phyloP scores from a whole-genome alignment of 1,139 yeast species.

The Pichia inconspicua region DNA sequence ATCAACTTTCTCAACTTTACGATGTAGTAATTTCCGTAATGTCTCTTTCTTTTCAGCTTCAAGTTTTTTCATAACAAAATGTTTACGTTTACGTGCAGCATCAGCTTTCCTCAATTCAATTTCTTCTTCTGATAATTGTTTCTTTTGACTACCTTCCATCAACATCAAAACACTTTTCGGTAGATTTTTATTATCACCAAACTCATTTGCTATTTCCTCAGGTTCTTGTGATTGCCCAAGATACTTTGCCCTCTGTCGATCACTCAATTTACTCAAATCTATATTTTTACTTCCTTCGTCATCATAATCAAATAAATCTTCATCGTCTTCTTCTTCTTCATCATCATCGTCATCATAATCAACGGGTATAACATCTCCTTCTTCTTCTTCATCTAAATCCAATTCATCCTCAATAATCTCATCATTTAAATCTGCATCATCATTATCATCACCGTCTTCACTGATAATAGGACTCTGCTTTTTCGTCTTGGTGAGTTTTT shows the following conservation, averaged over 20 bases:
- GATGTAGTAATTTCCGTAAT: slow-evolving; percentile 71
- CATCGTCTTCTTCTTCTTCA: slow-evolving; percentile 6
- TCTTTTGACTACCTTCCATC: slow-evolving; percentile 33
- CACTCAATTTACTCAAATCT: slow-evolving; percentile 53
- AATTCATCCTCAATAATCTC: slow-evolving; percentile 7
- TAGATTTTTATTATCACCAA: slow-evolving; percentile 11
- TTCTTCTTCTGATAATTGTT: slow-evolving; percentile 73
- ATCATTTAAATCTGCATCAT: slow-evolving; percentile 16
- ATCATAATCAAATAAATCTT: slow-evolving; percentile 7
- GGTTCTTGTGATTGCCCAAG: slow-evolving; percentile 29
- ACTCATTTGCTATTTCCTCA: slow-evolving; percentile 16
- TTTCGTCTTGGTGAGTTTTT: not conserved
- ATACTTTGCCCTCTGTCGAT: slow-evolving; percentile 48
- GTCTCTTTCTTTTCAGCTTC: slow-evolving; percentile 94
- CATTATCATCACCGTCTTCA: slow-evolving; percentile 25
- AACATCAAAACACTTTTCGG: slow-evolving; percentile 29
- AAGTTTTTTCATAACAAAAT: slow-evolving; percentile 69
- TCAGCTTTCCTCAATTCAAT: slow-evolving; percentile 76
- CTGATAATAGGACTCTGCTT: not conserved
- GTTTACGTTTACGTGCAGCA: slow-evolving; percentile 80
- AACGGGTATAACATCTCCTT: slow-evolving; percentile 3
- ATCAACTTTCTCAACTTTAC: slow-evolving; percentile 68
- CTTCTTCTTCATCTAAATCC: slow-evolving; percentile 7
- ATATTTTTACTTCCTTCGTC: slow-evolving; percentile 19
- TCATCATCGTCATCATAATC: slow-evolving; percentile 20